A percentile compares a stretch with the other conserved stretches of the same genome.
Evolutionary conservation across 208 protist genomes (phyloP).

Genomic region (Porcisia deanei): DNA sequence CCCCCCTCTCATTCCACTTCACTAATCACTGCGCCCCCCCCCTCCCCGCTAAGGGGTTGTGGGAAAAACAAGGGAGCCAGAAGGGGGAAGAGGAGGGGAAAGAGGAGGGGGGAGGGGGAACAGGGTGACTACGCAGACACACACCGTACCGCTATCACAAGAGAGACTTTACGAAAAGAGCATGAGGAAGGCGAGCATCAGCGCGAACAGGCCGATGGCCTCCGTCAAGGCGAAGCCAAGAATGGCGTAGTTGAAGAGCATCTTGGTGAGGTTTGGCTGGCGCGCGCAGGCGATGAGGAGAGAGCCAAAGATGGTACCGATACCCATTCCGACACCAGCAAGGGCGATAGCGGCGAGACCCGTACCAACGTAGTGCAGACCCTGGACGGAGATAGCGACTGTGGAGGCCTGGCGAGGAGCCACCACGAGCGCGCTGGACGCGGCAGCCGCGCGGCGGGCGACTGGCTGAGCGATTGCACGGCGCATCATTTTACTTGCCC

Average conservation of each 20-base stretch:
- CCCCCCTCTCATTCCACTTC: neutral
- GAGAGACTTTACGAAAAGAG: slow-evolving; percentile 85
- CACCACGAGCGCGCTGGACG: slow-evolving; percentile 45
- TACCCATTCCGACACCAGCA: slow-evolving; percentile 90
- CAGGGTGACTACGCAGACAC: slow-evolving; percentile 4
- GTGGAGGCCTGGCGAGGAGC: slow-evolving; percentile 74
- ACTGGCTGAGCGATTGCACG: slow-evolving; percentile 54
- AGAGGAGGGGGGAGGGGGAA: neutral
- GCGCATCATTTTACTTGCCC: slow-evolving; percentile 74
- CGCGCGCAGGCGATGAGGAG: slow-evolving; percentile 87
- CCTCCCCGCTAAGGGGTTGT: neutral
- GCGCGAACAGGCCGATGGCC: slow-evolving; percentile 91
- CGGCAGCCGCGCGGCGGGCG: slow-evolving; percentile 44
- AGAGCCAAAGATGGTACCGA: slow-evolving; percentile 89
- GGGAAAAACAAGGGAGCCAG: too few species aligned
- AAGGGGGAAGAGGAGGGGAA: neutral
- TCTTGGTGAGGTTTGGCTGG: slow-evolving; percentile 91
- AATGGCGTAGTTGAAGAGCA: slow-evolving; percentile 94
- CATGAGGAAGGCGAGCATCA: slow-evolving; percentile 94
- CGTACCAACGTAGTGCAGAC: slow-evolving; percentile 91
- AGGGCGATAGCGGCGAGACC: slow-evolving; percentile 90
- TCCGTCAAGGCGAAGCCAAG: slow-evolving; percentile 92
- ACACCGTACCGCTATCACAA: neutral
- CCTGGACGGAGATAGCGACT: slow-evolving; percentile 89
- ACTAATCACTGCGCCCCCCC: neutral